Percentiles rank a stretch among this genome's conserved stretches.
phyloP scores from a whole-genome alignment of 768 basidiomycete genomes.

The Gloeophyllum trabeum region DNA sequence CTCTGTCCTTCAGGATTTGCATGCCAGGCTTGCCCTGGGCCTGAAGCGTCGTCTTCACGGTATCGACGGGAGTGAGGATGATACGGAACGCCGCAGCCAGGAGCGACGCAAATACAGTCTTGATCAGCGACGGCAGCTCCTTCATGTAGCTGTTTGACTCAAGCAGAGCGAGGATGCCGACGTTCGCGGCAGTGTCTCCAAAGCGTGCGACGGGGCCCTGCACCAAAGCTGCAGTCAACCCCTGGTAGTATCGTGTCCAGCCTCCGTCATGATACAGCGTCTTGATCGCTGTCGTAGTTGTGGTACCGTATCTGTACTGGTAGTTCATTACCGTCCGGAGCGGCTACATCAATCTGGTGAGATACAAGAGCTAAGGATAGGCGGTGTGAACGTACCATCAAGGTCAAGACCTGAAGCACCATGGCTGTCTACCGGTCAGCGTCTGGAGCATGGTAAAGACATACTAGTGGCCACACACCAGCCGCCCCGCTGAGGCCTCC shows the following conservation, averaged over 20 bases:
- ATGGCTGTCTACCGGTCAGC: constrained; percentile 43
- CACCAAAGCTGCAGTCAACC: constrained; percentile 73
- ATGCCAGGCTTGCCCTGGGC: constrained; percentile 72
- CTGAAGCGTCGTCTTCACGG: constrained; percentile 92
- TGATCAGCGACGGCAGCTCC: constrained; percentile 46
- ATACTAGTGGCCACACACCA: constrained; percentile 25
- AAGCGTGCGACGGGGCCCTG: constrained; percentile 83
- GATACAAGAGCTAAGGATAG: background rate
- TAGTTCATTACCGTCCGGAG: constrained; percentile 98
- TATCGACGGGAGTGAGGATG: constrained; percentile 88
- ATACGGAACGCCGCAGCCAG: constrained; percentile 83
- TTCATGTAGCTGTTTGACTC: constrained; percentile 64
- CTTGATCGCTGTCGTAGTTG: constrained; percentile 47
- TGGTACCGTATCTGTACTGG: constrained; percentile 84
- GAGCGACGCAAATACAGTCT: constrained; percentile 71
- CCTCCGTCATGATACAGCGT: constrained; percentile 76
- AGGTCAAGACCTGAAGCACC: constrained; percentile 84
- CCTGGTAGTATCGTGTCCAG: constrained; percentile 79
- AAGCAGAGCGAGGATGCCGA: constrained; percentile 79
- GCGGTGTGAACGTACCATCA: constrained; percentile 42
- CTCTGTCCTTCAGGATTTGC: constrained; percentile 52
- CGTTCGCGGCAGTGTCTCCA: constrained; percentile 93
- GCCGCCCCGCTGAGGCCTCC: constrained; percentile 88
- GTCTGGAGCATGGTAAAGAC: constrained; percentile 6
- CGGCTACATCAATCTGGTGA: constrained; percentile 35